A percentile compares a stretch with the other conserved stretches of the same genome.
phyloP scores from a whole-genome alignment of 306 rosid genomes.

The Prunus salicina region DNA sequence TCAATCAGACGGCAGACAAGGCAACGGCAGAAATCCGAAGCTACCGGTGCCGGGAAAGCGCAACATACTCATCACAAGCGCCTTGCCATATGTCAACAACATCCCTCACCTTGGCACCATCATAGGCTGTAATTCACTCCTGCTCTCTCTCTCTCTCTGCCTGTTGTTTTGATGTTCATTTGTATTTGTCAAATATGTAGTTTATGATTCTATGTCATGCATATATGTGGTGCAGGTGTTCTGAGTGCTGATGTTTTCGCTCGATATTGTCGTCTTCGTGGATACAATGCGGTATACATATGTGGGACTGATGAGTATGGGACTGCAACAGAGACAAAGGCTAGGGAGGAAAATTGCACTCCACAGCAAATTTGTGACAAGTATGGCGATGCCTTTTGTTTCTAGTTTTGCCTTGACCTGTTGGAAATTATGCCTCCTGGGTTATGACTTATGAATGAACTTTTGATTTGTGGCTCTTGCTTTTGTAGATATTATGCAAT shows the following conservation, averaged over 20 bases:
- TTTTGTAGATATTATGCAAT: conserved; percentile 52
- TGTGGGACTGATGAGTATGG: conserved; percentile 87
- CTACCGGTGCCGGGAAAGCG: conserved; percentile 61
- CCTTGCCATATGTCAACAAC: conserved; percentile 79
- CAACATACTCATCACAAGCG: conserved; percentile 76
- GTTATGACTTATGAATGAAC: not conserved
- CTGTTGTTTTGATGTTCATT: not conserved
- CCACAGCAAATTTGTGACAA: conserved; percentile 76
- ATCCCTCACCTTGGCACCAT: conserved; percentile 78
- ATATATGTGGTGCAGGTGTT: conserved; percentile 35
- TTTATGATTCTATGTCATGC: no score
- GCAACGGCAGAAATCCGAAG: conserved; percentile 24
- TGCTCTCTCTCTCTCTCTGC: not conserved
- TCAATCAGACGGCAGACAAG: conserved; percentile 2
- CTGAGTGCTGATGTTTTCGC: conserved; percentile 75
- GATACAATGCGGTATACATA: conserved; percentile 60
- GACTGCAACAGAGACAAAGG: conserved; percentile 77
- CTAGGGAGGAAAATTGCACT: conserved; percentile 63
- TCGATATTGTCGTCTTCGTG: conserved; percentile 61
- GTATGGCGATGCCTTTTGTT: conserved; percentile 20
- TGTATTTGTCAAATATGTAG: not conserved
- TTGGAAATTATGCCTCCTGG: not conserved
- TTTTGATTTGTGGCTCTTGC: not conserved
- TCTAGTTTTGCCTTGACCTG: not conserved
- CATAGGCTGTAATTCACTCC: conserved; percentile 44